Evolutionary conservation across 2,329 filamentous ascomycete genomes (phyloP).

Genomic region (Arthroderma sp.): DNA sequence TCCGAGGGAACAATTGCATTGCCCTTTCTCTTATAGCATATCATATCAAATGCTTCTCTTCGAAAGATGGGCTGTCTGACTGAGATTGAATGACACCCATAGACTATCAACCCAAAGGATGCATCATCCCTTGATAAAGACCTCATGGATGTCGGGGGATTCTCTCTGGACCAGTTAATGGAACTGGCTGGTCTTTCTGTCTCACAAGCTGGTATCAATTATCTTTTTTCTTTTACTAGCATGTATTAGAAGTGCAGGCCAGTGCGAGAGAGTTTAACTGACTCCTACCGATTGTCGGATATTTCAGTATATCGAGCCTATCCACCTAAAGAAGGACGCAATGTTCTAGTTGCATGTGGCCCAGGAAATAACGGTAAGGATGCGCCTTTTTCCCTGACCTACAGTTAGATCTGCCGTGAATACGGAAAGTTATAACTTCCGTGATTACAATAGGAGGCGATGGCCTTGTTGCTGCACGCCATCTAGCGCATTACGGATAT

Average conservation of each 20-base stretch:
- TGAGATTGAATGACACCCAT: background rate
- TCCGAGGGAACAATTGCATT: background rate
- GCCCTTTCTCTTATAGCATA: background rate
- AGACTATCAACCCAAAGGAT: slow-evolving; percentile 80
- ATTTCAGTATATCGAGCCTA: slow-evolving; percentile 67
- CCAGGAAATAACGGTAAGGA: slow-evolving; percentile 53
- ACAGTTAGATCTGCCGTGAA: background rate
- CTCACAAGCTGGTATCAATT: slow-evolving; percentile 61
- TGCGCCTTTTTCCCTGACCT: background rate
- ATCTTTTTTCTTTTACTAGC: background rate
- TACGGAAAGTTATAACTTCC: background rate
- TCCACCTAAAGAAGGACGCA: slow-evolving; percentile 56
- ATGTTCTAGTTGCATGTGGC: slow-evolving; percentile 79
- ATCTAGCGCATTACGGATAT: slow-evolving; percentile 87
- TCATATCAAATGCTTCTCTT: background rate
- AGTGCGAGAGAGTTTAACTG: background rate
- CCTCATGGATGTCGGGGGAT: slow-evolving; percentile 75
- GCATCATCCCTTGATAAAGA: slow-evolving; percentile 84
- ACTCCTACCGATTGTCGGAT: background rate
- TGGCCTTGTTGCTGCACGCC: slow-evolving; percentile 83
- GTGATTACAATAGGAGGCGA: slow-evolving; percentile 56
- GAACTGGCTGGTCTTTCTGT: slow-evolving; percentile 88
- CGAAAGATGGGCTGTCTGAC: background rate
- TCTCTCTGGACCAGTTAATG: slow-evolving; percentile 95
- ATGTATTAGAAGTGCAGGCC: background rate